Evolutionary conservation across 208 protist species (phyloP).

Genomic region (Wallacemonas sp.): DNA sequence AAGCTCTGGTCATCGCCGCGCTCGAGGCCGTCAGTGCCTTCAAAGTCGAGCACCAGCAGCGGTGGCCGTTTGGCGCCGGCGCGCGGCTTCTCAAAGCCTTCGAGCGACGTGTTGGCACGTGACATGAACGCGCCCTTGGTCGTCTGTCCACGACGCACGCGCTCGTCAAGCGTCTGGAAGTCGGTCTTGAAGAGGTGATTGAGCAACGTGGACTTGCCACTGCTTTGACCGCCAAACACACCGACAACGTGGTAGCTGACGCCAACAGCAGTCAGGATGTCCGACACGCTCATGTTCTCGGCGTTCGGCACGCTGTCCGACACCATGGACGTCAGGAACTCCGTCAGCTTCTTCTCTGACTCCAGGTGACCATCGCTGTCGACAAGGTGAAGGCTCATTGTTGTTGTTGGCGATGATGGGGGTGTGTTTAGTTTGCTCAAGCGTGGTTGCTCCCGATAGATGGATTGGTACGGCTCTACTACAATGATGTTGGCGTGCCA

Average conservation of each 20-base stretch:
- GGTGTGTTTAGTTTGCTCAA: slow-evolving; percentile 6
- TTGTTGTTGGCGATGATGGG: neutral
- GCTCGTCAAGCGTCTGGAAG: slow-evolving; percentile 95
- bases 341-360: slow-evolving; percentile 43
- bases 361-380: slow-evolving; percentile 66
- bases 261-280: slow-evolving; percentile 41
- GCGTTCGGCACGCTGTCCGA: slow-evolving; percentile 2
- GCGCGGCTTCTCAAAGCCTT: slow-evolving; percentile 23
- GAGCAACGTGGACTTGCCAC: slow-evolving; percentile 97
- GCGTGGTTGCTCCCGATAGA: slow-evolving; percentile 1
- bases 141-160: slow-evolving; percentile 89
- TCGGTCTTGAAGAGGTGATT: slow-evolving; percentile 96
- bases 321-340: slow-evolving; percentile 40
- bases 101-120: slow-evolving; percentile 30
- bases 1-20: slow-evolving; percentile 96
- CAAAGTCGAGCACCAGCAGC: slow-evolving; percentile 96
- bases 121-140: slow-evolving; percentile 94
- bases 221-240: slow-evolving; percentile 96
- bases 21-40: slow-evolving; percentile 97
- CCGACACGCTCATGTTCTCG: neutral
- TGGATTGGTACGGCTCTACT: no score
- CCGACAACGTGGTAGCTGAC: slow-evolving; percentile 91
- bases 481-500: no score
- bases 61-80: slow-evolving; percentile 22
- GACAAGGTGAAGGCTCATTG: slow-evolving; percentile 67